Evolutionary conservation across 495 filamentous ascomycete genomes (phyloP), one percentile per base, ranked within the genome.

Genomic region (Hypoxylon subgilvum): DNA sequence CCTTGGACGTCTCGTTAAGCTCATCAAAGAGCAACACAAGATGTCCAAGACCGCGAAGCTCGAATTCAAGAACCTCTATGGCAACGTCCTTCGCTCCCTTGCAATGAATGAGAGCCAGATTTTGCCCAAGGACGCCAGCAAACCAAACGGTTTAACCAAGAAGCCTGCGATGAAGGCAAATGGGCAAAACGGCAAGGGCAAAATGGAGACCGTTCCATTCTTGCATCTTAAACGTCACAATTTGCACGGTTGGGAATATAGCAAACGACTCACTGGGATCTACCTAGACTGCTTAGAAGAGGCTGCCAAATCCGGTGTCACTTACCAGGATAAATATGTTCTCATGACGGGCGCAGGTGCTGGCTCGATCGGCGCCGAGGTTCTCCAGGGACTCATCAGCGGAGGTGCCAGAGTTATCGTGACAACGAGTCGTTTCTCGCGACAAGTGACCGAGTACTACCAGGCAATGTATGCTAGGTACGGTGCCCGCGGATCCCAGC

Each of bases 261-360:
- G 88, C 83, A 97, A 97, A 82, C 96, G 93, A 77, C 82, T 97
- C 31, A 97, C 94, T 17, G 89, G 90, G 18, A 67, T 90, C 63
- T 99, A 97, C 67, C 81, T 99, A 9, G 90, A 97, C 62, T 90
- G 92, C 41, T 73, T 99, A 36, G 91, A 96, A 75, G 81, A 91
- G 46, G 91, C 92, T 59, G 94, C 95, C 63, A 88, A 84, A 57
- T 79, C 84, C 25, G 94, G 94, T 63, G 85, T 97, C 35, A 90
- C 88, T 9, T 97, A 96, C 78, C 86, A 91, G 65, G 90, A 89
- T 69, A 97, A 96, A 83, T 91, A 96, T 69, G 95, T 88, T 25
- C 84, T 99, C 53, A 97, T 99, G 93, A 99, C 94, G 45, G 94
- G 94, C 75, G 94, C 94, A 47, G 94, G 94, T 73, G 94, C 92